phyloP scores from a whole-genome alignment of 257 asterid species.

The Solanum chiquidenum region DNA sequence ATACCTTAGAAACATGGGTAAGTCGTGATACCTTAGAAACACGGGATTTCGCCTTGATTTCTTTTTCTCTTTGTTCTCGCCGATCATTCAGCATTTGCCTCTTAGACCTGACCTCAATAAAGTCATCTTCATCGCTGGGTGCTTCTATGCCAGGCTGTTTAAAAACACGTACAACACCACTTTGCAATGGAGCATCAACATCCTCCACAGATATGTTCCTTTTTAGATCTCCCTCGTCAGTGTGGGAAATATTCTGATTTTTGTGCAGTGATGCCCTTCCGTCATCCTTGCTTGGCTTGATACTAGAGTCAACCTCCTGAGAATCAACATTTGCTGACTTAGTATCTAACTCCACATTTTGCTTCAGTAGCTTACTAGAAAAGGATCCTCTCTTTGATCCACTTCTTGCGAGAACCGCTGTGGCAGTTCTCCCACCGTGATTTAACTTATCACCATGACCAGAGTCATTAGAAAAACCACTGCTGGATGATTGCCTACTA shows the following conservation, averaged over 20 bases:
- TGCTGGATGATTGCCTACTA: constrained; percentile 32
- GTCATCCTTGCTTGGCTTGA: constrained; percentile 26
- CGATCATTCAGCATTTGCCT: constrained; percentile 93
- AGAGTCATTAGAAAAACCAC: constrained; percentile 20
- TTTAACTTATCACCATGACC: constrained; percentile 36
- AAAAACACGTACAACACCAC: constrained; percentile 88
- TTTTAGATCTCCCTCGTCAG: constrained; percentile 39
- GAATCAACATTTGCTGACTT: constrained; percentile 26
- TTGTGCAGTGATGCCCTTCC: constrained; percentile 20
- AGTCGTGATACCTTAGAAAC: constrained; percentile 44
- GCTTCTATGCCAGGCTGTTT: constrained; percentile 93
- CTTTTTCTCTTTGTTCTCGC: constrained; percentile 89
- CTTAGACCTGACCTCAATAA: constrained; percentile 91
- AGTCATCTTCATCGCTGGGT: constrained; percentile 93
- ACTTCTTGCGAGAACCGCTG: constrained; percentile 48
- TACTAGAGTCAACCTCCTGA: constrained; percentile 30
- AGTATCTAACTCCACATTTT: constrained; percentile 27
- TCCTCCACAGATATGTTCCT: constrained; percentile 61
- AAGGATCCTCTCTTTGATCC: constrained; percentile 70
- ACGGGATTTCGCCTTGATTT: constrained; percentile 65
- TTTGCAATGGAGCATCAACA: constrained; percentile 90
- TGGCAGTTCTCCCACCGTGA: constrained; percentile 31
- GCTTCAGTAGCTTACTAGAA: constrained; percentile 43
- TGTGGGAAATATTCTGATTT: constrained; percentile 20
- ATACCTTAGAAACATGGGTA: not conserved